Base-by-base conservation (phyloP, 1,284 basidiomycete species). In the Macrocystidia cucumis region DNA sequence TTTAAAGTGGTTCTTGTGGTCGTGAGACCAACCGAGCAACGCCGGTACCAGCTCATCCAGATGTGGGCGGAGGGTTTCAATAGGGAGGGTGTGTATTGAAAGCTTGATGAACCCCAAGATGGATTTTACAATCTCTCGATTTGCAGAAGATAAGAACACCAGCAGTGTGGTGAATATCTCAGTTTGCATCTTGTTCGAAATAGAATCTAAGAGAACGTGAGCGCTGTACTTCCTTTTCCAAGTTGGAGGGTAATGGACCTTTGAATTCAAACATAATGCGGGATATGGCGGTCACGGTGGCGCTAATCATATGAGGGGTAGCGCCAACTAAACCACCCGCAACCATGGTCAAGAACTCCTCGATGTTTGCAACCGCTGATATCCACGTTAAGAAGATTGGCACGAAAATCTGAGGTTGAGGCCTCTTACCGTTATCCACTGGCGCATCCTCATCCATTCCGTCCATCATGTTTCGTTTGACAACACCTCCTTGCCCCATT, bases 1-100 rank as follows among this genome's bases (percentile, higher is more conserved):
- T 60, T 98, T 98, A 77, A 99, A 98, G 58, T 98, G 95, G 55
- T 98, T 97, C 59, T 95, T 95, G 66, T 98, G 93, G 56, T 97
- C 92, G 52, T 95, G 89, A 4, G 90, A 90, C 91, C 95, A 96
- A 37, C 71, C 72, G 16, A 98, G 68, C 11, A 99, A 70, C 0
- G 84, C 86, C 0, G 91, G 88, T 0, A 98, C 88, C 9, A 98
- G 69, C 12, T 70, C 67, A 18, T 71, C 67, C 9, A 98, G 69
- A 51, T 93, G 82, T 0, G 82, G 80, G 17, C 74, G 74, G 30
- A 98, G 67, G 31, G 90, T 57, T 3, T 82, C 72, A 0, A 67
- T 50, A 0, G 89, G 72, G 24, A 97, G 72, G 1, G 87, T 84
- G 51, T 98, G 91, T 37, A 93, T 83, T 8, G 83, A 78, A 24